A percentile compares a stretch with the other conserved stretches of the same genome.
phyloP scores from a whole-genome alignment of 2,329 filamentous ascomycete species.

The Penicillium sp. region DNA sequence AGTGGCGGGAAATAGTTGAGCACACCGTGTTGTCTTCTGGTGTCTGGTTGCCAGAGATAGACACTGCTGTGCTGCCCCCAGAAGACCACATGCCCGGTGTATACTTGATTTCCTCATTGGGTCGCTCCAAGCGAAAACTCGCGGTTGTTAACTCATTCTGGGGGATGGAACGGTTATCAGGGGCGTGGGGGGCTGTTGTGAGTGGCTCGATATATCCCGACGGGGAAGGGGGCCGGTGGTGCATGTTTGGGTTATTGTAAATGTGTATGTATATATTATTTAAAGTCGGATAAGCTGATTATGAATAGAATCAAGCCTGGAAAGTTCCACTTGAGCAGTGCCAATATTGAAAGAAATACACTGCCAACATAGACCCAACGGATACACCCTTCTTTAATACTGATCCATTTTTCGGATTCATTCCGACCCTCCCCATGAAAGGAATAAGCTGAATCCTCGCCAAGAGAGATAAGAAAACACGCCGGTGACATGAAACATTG shows the following conservation, averaged over 20 bases:
- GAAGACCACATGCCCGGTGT: slow-evolving; percentile 20
- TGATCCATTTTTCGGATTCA: slow-evolving; percentile 12
- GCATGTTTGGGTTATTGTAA: neutral
- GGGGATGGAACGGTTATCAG: neutral
- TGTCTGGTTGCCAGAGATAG: slow-evolving; percentile 18
- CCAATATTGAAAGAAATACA: neutral
- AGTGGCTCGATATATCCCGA: neutral
- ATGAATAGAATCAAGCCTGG: neutral
- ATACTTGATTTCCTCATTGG: slow-evolving; percentile 17
- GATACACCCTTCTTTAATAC: neutral
- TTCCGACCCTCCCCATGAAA: slow-evolving; percentile 3
- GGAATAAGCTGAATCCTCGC: neutral
- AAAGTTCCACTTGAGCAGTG: neutral
- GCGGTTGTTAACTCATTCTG: neutral
- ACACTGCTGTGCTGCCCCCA: slow-evolving; percentile 26
- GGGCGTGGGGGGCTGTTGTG: neutral
- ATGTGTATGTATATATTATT: neutral
- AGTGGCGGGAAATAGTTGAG: slow-evolving; percentile 22
- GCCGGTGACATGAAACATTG: slow-evolving; percentile 2
- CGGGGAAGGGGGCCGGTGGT: neutral
- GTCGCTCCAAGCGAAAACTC: neutral
- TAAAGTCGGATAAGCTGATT: neutral
- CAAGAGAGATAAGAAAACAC: slow-evolving; percentile 10
- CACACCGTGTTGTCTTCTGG: slow-evolving; percentile 11
- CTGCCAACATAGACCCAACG: neutral